Conservation (phyloP, 169 alveolate genomes). For the Besnoitia besnoiti region DNA sequence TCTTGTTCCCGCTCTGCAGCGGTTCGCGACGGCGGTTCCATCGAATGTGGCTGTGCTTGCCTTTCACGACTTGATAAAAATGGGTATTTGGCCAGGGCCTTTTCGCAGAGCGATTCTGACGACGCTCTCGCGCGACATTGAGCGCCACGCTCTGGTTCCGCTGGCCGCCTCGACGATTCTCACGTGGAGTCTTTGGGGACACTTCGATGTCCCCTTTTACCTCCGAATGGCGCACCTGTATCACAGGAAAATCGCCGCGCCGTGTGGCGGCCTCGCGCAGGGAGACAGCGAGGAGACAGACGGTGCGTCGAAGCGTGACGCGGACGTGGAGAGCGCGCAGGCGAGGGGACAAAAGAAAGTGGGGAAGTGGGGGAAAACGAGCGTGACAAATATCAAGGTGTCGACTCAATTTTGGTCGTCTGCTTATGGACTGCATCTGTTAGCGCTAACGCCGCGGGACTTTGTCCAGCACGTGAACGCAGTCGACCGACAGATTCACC, state of each 20-base stretch:
- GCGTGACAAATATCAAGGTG: background rate
- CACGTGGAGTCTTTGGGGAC: slow-evolving; percentile 35
- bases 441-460: slow-evolving; percentile 1
- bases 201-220: slow-evolving; percentile 23
- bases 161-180: slow-evolving; percentile 22
- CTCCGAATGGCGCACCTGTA: background rate
- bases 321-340: background rate
- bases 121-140: background rate
- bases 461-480: background rate
- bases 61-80: slow-evolving; percentile 8
- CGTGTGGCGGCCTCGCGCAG: background rate
- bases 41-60: slow-evolving; percentile 19
- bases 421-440: background rate
- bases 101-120: background rate
- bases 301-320: background rate
- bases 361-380: background rate
- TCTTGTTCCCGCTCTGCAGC: slow-evolving; percentile 14
- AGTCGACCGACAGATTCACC: background rate
- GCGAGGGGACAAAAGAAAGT: background rate
- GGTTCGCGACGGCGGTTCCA: slow-evolving; percentile 11
- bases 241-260: background rate
- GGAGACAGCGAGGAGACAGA: background rate
- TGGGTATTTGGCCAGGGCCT: slow-evolving; percentile 30
- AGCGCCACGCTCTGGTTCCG: background rate
- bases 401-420: slow-evolving; percentile 34